phyloP scores from a whole-genome alignment of 1,284 basidiomycete species.

The Ceratobasidium sp. region DNA sequence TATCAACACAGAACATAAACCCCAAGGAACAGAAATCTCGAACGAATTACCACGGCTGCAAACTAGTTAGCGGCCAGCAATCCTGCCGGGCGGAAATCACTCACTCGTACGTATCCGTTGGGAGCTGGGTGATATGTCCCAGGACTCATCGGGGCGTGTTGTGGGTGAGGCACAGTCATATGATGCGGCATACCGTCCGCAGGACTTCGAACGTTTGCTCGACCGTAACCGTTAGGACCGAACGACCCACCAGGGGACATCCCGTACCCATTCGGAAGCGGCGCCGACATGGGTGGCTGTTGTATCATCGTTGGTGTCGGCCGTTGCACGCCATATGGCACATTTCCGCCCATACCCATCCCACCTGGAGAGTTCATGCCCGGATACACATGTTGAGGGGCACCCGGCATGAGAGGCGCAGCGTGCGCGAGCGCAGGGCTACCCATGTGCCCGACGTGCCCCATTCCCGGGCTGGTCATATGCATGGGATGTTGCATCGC shows the following conservation, averaged over 20 bases:
- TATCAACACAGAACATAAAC: constrained; percentile 19
- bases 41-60: constrained; percentile 32
- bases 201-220: constrained; percentile 29
- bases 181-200: constrained; percentile 38
- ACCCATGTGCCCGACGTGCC: constrained; percentile 36
- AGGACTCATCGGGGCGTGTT: constrained; percentile 36
- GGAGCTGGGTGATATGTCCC: constrained; percentile 23
- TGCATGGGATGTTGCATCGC: constrained; percentile 37
- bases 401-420: constrained; percentile 31
- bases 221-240: constrained; percentile 8
- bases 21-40: constrained; percentile 37
- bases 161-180: constrained; percentile 38
- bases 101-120: constrained; percentile 33
- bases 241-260: constrained; percentile 21
- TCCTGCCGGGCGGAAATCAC: not conserved
- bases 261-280: constrained; percentile 29
- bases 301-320: constrained; percentile 36
- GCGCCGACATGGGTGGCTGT: constrained; percentile 34
- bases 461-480: constrained; percentile 35
- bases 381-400: constrained; percentile 32
- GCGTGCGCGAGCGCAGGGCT: constrained; percentile 31
- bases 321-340: constrained; percentile 32
- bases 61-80: constrained; percentile 5
- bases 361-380: constrained; percentile 38
- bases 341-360: constrained; percentile 29